phyloP scores from a whole-genome alignment of 768 basidiomycete species.

The Ramaria sp. region DNA sequence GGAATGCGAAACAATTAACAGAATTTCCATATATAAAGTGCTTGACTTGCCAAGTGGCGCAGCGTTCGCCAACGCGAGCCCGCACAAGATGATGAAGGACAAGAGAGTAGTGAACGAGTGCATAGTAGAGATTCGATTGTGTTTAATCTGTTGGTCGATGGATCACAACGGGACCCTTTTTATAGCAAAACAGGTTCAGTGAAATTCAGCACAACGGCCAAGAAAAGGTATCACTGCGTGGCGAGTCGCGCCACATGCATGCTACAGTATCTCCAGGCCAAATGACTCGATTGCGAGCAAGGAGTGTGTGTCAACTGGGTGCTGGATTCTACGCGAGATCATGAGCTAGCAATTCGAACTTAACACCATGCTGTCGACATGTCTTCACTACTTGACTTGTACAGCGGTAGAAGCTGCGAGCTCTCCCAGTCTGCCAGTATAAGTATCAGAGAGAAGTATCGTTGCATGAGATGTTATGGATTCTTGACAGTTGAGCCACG shows the following conservation, averaged over 20 bases:
- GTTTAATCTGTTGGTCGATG: background rate
- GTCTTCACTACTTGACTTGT: background rate
- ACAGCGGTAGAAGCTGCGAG: background rate
- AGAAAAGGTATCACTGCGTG: constrained; percentile 3
- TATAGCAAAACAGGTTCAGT: background rate
- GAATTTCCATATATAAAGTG: background rate
- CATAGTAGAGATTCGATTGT: background rate
- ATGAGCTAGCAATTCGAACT: background rate
- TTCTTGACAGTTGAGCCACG: too few relatives aligned
- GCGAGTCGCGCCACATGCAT: background rate
- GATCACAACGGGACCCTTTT: background rate
- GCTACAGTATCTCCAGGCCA: background rate
- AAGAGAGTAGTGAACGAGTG: constrained; percentile 1
- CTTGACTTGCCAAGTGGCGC: background rate
- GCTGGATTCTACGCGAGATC: constrained; percentile 4
- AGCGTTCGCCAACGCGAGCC: background rate
- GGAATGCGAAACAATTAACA: background rate
- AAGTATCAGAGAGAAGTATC: too few relatives aligned
- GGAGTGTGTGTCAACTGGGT: background rate
- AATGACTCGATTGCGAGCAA: background rate
- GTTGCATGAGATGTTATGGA: too few relatives aligned
- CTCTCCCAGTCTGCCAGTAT: too few relatives aligned
- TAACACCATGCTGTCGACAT: background rate
- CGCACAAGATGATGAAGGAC: background rate
- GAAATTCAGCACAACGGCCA: background rate